Conservation (phyloP, 768 basidiomycete species). For the Xerocomellus chrysenteron region DNA sequence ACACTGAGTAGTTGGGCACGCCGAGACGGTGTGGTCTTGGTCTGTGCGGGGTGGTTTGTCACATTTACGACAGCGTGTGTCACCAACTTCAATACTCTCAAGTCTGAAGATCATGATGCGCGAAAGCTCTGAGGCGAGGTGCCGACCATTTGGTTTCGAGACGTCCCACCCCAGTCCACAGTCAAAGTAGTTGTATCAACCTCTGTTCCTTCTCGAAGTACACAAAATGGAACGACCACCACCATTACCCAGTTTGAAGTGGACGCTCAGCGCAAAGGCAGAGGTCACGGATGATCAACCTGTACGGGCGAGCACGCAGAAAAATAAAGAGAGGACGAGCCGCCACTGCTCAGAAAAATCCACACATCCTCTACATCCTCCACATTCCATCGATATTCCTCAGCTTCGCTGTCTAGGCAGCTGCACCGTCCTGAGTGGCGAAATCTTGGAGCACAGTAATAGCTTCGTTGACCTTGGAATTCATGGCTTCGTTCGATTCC, state of each 20-base stretch:
- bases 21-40: not conserved
- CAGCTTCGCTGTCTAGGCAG: not conserved
- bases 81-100: too few species aligned
- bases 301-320: slow-evolving; percentile 34
- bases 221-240: slow-evolving; percentile 55
- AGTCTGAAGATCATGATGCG: too few species aligned
- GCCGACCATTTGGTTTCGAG: not conserved
- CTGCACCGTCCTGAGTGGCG: slow-evolving; percentile 42
- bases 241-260: slow-evolving; percentile 43
- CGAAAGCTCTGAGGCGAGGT: not conserved
- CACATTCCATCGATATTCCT: not conserved
- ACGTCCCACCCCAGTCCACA: slow-evolving; percentile 17
- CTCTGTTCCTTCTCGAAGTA: slow-evolving; percentile 53
- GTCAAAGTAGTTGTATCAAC: slow-evolving; percentile 55
- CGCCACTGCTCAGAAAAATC: slow-evolving; percentile 38
- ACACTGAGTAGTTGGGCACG: not conserved
- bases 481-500: slow-evolving; percentile 79
- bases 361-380: slow-evolving; percentile 8
- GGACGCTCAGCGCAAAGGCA: slow-evolving; percentile 39
- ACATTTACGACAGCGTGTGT: not conserved
- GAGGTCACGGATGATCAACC: slow-evolving; percentile 39
- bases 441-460: slow-evolving; percentile 87
- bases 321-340: slow-evolving; percentile 50
- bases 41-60: too few species aligned
- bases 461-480: slow-evolving; percentile 90